Evolutionary conservation across 176 grass and related monocot genomes (phyloP), one percentile per base, ranked within the genome.

Genomic region (Eleusine coracana): DNA sequence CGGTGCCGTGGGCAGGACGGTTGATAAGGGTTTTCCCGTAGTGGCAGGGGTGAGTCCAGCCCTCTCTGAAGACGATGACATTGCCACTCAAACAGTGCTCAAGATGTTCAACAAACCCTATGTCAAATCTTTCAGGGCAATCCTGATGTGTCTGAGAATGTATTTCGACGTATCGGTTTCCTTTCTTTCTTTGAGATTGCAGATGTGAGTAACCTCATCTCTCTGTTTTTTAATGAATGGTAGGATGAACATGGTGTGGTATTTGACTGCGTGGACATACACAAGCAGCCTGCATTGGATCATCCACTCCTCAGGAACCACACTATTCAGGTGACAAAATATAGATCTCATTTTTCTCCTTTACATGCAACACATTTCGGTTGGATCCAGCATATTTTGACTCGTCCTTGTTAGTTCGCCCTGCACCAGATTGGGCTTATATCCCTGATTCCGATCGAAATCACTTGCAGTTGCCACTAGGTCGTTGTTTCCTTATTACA

Each of bases 41-140:
- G n/a, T n/a, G n/a, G n/a, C n/a, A n/a, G n/a, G n/a, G n/a, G 13
- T 13, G 50, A 52, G 50, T 52, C 50, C 50, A 0, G 50, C 15
- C 15, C 50, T 52, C 50, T 52, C 16, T 5, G 67, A 71, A 59
- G 52, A 59, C 14, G 50, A 18, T 15, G 14, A 52, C 50, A 17
- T 52, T 3, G 68, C 40, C 14, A 17, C 17, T 17, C 15, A 52
- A 0, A 52, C 15, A 52, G 15, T 52, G n/a, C 79, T 81, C 23
- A 59, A 71, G 51, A 71, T 81, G 67, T 67, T 81, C 25, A 81
- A 81, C 67, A 81, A 60, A 18, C 79, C 79, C 9, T 59, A 81
- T 27, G 50, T 81, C n/a, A 81, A 29, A 71, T 81, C 66, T 5
- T 70, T 81, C 1, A 44, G 59, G 66, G 79, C 71, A 17, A 71